These are phyloP conservation scores for Herpetospermum pedunculosum DNA, from an alignment of 306 rosid genomes.

Conservation along the genomic window DNA sequence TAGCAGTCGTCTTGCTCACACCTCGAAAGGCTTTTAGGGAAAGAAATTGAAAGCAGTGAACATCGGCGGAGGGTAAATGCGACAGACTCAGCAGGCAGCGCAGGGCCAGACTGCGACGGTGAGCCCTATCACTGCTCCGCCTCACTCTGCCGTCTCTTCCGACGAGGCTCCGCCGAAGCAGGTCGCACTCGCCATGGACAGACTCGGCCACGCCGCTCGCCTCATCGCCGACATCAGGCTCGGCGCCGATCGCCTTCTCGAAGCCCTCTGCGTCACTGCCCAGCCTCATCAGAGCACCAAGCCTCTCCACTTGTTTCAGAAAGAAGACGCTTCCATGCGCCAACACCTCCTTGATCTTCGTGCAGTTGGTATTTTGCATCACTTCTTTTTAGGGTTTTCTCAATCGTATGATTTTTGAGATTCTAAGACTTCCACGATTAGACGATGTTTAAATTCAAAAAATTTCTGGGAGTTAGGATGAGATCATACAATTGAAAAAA, in stretches of 20 bases:
- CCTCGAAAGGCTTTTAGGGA: not conserved
- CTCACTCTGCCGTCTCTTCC: conserved; percentile 25
- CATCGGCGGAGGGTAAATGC: conserved; percentile 9
- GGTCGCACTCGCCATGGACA: conserved; percentile 80
- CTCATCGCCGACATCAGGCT: conserved; percentile 75
- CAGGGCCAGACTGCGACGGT: conserved; percentile 30
- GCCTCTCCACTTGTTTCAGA: conserved; percentile 54
- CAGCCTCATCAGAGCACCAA: conserved; percentile 69
- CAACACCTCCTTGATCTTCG: conserved; percentile 75
- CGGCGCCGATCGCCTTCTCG: conserved; percentile 85
- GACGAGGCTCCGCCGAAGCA: conserved; percentile 92
- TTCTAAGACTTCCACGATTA: not conserved
- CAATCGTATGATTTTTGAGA: not conserved
- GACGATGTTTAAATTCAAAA: not conserved
- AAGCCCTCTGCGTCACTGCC: conserved; percentile 55
- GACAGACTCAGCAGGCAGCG: conserved; percentile 27
- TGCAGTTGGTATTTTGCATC: conserved; percentile 38
- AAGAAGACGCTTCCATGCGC: conserved; percentile 79
- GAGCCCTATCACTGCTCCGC: conserved; percentile 16
- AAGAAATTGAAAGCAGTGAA: not conserved
- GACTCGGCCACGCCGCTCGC: conserved; percentile 74
- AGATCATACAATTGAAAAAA: not conserved
- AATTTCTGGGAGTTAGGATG: too few species aligned
- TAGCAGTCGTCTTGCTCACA: conserved; percentile 4
- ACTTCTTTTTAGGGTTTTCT: not conserved